Evolutionary conservation across 305 asterid species (phyloP), one percentile per base, ranked within the genome.

Genomic region (Fraxinus albicans): DNA sequence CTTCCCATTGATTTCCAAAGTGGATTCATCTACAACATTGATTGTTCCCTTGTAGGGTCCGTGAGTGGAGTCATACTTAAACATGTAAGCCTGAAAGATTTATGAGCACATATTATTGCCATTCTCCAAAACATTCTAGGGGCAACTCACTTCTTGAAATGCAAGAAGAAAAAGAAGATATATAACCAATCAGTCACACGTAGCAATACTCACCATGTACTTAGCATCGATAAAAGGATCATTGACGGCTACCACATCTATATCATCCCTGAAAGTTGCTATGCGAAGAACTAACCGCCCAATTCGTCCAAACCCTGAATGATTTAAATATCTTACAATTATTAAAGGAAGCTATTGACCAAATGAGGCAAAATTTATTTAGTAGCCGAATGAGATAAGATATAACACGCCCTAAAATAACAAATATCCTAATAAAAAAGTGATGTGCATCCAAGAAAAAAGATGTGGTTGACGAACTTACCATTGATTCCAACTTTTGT

Each of bases 31-130:
- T 80, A 91, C 79, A 44, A 95, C 98, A 74, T 65, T 86, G 89
- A 96, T 86, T 67, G 93, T 90, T 78, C 98, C 98, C 81, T 88
- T 87, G 89, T 88, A 96, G 44, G 92, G 93, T 81, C 99, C 98
- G 73, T 96, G 99, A 79, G 99, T 96, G 27, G 99, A 96, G 79
- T 96, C 99, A 88, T 93, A 96, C 91, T 96, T 96, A 84, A 93
- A 91, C 98, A 96, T 92, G 92, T 96, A 96, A 50, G 99, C 98
- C 99, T 96, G 91, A 83, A 77, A 76, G 65, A 79, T 47, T 50
- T 17, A 83, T 36, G 78, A 76, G 72, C 79, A 82, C 33, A 85
- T 82, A 80, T 80, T 40, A 80, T 21, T 53, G 60, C 25, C 79
- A 47, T 95, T 53, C 55, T 44, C 12, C 55, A 44, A 44, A 44